These are phyloP conservation scores for Podospora didyma DNA, from an alignment of 495 filamentous ascomycete species.

Conservation along the genomic window DNA sequence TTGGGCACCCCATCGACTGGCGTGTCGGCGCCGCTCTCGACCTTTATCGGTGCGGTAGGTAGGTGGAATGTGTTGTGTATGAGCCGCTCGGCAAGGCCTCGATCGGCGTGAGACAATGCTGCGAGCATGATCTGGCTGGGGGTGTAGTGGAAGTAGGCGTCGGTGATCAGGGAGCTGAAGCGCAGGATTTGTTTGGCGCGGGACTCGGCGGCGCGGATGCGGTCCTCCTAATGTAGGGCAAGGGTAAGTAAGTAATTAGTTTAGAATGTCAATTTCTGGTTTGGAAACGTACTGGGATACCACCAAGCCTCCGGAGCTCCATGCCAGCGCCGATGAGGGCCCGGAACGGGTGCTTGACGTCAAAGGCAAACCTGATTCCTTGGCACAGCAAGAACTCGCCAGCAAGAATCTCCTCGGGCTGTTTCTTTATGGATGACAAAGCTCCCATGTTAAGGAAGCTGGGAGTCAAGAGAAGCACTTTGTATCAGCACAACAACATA, in stretches of 20 bases:
- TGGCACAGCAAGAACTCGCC: slow-evolving; percentile 91
- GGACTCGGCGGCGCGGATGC: slow-evolving; percentile 65
- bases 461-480: slow-evolving; percentile 6
- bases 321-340: slow-evolving; percentile 80
- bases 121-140: slow-evolving; percentile 91
- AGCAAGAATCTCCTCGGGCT: slow-evolving; percentile 70
- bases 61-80: slow-evolving; percentile 64
- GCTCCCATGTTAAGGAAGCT: slow-evolving; percentile 44
- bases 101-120: slow-evolving; percentile 70
- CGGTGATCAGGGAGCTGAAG: slow-evolving; percentile 75
- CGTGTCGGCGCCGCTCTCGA: slow-evolving; percentile 19
- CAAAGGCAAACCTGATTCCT: slow-evolving; percentile 88
- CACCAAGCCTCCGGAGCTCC: slow-evolving; percentile 60
- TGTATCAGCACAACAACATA: neutral
- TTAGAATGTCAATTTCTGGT: neutral
- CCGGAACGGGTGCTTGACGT: slow-evolving; percentile 86
- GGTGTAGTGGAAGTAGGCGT: slow-evolving; percentile 94
- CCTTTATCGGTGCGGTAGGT: slow-evolving; percentile 8
- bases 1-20: slow-evolving; percentile 9
- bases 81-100: slow-evolving; percentile 65
- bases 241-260: slow-evolving; percentile 21
- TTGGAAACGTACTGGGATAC: slow-evolving; percentile 14
- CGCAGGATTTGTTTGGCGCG: slow-evolving; percentile 70
- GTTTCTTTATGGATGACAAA: slow-evolving; percentile 46
- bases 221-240: slow-evolving; percentile 26